A percentile compares a stretch with the other conserved stretches of the same genome.
Conservation (phyloP, 257 asterid species). For the Rhazya stricta region DNA sequence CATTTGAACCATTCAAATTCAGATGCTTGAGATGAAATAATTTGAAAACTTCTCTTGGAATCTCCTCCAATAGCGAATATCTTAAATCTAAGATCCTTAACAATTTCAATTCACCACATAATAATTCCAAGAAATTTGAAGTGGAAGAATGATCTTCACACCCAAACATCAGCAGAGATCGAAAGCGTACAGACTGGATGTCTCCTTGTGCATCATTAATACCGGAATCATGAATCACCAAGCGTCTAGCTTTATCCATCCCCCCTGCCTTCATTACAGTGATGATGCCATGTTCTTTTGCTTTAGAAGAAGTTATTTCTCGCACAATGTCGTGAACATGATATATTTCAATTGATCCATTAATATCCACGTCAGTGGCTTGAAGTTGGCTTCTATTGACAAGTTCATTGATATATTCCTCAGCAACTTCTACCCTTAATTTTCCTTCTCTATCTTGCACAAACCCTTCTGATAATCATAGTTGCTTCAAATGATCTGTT, state of each 20-base stretch:
- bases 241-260: neutral
- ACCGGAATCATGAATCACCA: too few species aligned
- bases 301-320: neutral
- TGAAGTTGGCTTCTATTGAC: constrained; percentile 25
- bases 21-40: too few species aligned
- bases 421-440: constrained; percentile 23
- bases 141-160: neutral
- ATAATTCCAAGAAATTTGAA: neutral
- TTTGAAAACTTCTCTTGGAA: too few species aligned
- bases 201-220: neutral
- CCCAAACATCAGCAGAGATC: constrained; percentile 16
- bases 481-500: neutral
- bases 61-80: neutral
- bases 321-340: constrained; percentile 24
- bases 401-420: constrained; percentile 22
- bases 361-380: neutral
- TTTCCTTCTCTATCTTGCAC: constrained; percentile 13
- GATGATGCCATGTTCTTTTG: neutral
- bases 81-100: constrained; percentile 13
- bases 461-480: constrained; percentile 35
- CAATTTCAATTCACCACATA: neutral
- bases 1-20: constrained; percentile 5
- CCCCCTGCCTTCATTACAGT: neutral
- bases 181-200: neutral
- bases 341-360: constrained; percentile 10